These are phyloP conservation scores for Phyllosticta citriasiana DNA, from an alignment of 2,329 filamentous ascomycete genomes.

Conservation along the genomic window DNA sequence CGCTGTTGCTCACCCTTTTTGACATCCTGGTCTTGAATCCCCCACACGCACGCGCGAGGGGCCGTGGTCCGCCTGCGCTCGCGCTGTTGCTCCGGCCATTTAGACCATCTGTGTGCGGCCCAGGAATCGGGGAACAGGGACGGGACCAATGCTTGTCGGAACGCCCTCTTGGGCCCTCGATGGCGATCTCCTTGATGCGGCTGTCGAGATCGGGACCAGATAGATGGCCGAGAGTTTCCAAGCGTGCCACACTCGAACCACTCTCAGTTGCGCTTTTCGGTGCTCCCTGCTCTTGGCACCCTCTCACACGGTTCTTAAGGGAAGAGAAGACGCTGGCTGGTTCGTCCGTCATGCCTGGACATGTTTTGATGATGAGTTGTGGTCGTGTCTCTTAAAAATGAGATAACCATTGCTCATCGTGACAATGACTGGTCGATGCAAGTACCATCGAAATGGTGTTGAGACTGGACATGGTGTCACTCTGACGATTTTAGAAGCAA, in stretches of 20 bases:
- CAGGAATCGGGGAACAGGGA: neutral
- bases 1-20: neutral
- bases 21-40: neutral
- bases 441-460: neutral
- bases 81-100: neutral
- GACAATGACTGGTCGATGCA: neutral
- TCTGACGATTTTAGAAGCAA: neutral
- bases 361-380: too few relatives aligned
- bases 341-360: neutral
- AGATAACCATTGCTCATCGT: neutral
- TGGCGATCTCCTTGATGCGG: neutral
- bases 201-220: neutral
- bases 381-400: too few relatives aligned
- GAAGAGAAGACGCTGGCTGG: neutral
- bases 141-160: neutral
- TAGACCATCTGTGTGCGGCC: neutral
- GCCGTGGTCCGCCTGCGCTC: neutral
- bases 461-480: neutral
- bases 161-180: neutral
- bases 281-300: neutral
- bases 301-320: neutral
- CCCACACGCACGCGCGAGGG: neutral
- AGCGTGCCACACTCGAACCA: neutral
- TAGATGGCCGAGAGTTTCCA: neutral
- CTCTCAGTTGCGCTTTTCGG: neutral